Conservation (phyloP, 2,329 filamentous ascomycete species). For the Pezicula rhizophila region DNA sequence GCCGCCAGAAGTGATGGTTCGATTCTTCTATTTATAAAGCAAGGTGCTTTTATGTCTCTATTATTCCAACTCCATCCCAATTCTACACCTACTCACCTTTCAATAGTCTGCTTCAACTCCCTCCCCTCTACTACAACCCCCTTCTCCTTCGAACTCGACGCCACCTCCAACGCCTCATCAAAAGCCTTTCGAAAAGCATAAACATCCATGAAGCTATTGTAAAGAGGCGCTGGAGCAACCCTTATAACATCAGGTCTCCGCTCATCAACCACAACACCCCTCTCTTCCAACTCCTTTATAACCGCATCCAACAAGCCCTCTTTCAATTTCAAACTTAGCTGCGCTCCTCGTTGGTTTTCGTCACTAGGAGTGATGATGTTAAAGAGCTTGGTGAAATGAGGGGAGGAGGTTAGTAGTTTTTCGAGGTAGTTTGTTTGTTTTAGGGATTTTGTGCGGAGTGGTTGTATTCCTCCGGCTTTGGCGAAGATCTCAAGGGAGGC, state of each 20-base stretch:
- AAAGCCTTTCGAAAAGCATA: conserved; percentile 48
- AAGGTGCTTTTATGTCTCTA: too few relatives aligned
- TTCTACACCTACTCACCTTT: background rate
- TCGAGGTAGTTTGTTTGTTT: conserved; percentile 65
- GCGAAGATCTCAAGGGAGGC: conserved; percentile 68
- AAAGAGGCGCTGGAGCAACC: conserved; percentile 68
- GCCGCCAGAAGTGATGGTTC: too few relatives aligned
- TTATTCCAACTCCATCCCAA: too few relatives aligned
- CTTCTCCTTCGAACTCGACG: conserved; percentile 14
- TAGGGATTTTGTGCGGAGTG: conserved; percentile 60
- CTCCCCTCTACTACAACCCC: background rate
- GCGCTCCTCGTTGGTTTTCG: conserved; percentile 60
- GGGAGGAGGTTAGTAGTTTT: conserved; percentile 41
- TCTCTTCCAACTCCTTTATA: conserved; percentile 52
- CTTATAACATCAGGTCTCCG: conserved; percentile 69
- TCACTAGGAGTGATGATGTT: conserved; percentile 61
- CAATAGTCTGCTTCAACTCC: conserved; percentile 4
- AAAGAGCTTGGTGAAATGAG: conserved; percentile 32
- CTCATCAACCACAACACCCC: conserved; percentile 67
- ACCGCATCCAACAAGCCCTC: conserved; percentile 57
- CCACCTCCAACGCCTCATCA: conserved; percentile 27
- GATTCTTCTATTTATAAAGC: too few relatives aligned
- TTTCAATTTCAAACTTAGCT: conserved; percentile 60
- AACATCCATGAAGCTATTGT: conserved; percentile 65
- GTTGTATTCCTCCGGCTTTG: conserved; percentile 52